Percentiles rank a stretch among this genome's conserved stretches.
These are phyloP conservation scores for Ephemerocybe angulata DNA, from an alignment of 768 basidiomycete species.

Conservation along the genomic window DNA sequence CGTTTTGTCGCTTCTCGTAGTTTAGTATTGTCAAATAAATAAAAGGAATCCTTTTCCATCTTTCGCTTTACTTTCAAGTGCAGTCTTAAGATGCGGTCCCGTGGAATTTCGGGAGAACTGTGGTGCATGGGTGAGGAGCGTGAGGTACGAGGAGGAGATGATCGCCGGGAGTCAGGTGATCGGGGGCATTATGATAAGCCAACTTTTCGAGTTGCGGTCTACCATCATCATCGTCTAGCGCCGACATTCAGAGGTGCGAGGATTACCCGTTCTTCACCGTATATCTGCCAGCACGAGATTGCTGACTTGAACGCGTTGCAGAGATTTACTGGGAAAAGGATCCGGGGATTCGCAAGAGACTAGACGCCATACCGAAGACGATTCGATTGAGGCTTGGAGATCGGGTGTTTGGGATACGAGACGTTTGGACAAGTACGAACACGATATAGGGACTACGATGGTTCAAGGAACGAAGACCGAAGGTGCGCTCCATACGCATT, in stretches of 20 bases:
- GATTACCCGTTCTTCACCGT: too few species aligned
- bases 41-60: too few species aligned
- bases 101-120: too few species aligned
- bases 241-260: too few species aligned
- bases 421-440: not conserved
- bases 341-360: too few species aligned
- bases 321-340: too few species aligned
- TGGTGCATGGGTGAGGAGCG: not conserved
- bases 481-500: not conserved
- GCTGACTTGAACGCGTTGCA: not conserved
- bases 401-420: not conserved
- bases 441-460: not conserved
- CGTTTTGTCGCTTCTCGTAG: not conserved
- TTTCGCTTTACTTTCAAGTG: too few species aligned
- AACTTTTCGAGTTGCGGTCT: not conserved
- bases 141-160: not conserved
- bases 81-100: too few species aligned
- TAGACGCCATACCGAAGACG: too few species aligned
- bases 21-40: too few species aligned
- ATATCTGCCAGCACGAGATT: too few species aligned
- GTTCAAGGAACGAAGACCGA: slow-evolving; percentile 3
- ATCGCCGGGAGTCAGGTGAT: not conserved
- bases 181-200: not conserved
- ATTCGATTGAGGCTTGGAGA: too few species aligned
- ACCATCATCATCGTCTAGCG: not conserved